These are phyloP conservation scores for Dysphania ambrosioides DNA, from an alignment of 148 eudicot genomes.

Conservation along the genomic window DNA sequence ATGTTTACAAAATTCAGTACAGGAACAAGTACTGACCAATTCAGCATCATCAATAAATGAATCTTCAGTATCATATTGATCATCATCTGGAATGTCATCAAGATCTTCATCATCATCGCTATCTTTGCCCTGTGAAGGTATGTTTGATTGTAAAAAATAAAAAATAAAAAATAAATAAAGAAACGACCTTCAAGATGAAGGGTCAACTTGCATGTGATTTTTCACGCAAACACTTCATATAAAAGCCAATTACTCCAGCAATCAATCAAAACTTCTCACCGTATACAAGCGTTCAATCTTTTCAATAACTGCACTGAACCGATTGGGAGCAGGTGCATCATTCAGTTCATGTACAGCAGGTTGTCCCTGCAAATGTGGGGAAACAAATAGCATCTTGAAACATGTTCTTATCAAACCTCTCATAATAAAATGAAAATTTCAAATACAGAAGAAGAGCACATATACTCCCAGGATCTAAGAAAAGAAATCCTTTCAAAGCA, in stretches of 20 bases:
- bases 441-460: neutral
- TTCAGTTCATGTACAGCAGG: constrained; percentile 48
- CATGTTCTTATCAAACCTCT: neutral
- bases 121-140: constrained; percentile 63
- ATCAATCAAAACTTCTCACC: constrained; percentile 40
- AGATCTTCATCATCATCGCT: constrained; percentile 97
- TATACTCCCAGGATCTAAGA: constrained; percentile 10
- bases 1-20: neutral
- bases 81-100: constrained; percentile 82
- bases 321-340: constrained; percentile 65
- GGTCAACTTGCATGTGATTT: neutral
- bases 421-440: neutral
- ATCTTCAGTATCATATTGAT: constrained; percentile 97
- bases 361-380: constrained; percentile 38
- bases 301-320: constrained; percentile 84
- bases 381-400: neutral
- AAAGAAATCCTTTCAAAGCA: neutral
- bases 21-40: constrained; percentile 57
- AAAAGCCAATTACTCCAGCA: neutral
- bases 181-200: neutral
- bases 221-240: neutral
- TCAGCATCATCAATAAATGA: constrained; percentile 97
- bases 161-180: too few relatives aligned
- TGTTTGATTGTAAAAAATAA: constrained; percentile 10
- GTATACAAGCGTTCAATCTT: constrained; percentile 88